These are phyloP conservation scores for Lichtheimia corymbifera DNA, from an alignment of 371 early-diverging fungal genomes.

Conservation along the genomic window DNA sequence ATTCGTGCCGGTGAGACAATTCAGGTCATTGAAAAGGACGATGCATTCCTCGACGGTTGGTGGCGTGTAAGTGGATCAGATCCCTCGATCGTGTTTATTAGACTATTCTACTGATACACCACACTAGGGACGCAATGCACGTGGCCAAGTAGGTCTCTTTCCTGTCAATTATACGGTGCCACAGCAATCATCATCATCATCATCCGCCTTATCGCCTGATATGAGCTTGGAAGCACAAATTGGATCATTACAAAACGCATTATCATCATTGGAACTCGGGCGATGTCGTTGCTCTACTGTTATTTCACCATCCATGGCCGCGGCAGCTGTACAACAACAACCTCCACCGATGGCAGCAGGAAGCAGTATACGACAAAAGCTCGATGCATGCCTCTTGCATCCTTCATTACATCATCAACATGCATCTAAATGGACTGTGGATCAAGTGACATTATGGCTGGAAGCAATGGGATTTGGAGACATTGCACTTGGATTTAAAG, in stretches of 20 bases:
- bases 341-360: neutral
- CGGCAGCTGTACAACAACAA: neutral
- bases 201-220: slow-evolving; percentile 24
- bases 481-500: slow-evolving; percentile 56
- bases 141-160: slow-evolving; percentile 73
- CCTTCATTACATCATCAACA: slow-evolving; percentile 16
- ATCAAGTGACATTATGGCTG: slow-evolving; percentile 49
- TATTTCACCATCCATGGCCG: too few species aligned
- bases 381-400: neutral
- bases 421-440: slow-evolving; percentile 37
- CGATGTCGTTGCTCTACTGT: too few species aligned
- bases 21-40: slow-evolving; percentile 76
- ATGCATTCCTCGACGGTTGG: slow-evolving; percentile 83
- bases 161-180: slow-evolving; percentile 63
- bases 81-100: neutral
- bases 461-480: slow-evolving; percentile 55
- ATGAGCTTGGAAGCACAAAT: slow-evolving; percentile 23
- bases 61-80: slow-evolving; percentile 66
- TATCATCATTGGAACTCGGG: neutral
- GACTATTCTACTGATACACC: too few species aligned
- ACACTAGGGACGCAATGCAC: slow-evolving; percentile 62
- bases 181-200: slow-evolving; percentile 1
- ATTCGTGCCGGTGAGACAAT: slow-evolving; percentile 72
- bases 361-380: neutral
- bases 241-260: neutral